A percentile compares a stretch with the other conserved stretches of the same genome.
These are phyloP conservation scores for Abrus pulchellus DNA, from an alignment of 306 rosid genomes.

Conservation along the genomic window DNA sequence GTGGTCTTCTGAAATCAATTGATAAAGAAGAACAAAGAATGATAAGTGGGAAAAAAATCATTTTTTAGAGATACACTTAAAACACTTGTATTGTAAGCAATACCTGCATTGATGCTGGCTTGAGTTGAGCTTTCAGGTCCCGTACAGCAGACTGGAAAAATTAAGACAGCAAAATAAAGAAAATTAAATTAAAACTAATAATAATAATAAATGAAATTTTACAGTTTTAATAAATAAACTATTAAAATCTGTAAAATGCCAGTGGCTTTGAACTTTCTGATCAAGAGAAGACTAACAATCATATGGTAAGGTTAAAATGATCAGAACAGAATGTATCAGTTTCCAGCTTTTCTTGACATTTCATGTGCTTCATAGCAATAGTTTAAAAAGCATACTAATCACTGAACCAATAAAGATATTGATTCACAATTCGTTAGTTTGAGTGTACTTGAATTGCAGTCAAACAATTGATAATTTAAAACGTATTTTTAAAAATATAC, in stretches of 20 bases:
- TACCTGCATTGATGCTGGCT: slow-evolving; percentile 98
- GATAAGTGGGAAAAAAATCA: background rate
- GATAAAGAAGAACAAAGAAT: slow-evolving; percentile 24
- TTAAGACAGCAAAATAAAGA: slow-evolving; percentile 36
- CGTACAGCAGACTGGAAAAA: slow-evolving; percentile 82
- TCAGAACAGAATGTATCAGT: slow-evolving; percentile 38
- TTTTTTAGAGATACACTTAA: slow-evolving; percentile 15
- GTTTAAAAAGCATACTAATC: background rate
- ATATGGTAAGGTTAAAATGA: slow-evolving; percentile 29
- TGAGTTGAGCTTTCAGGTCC: slow-evolving; percentile 86
- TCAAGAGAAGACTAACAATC: slow-evolving; percentile 12
- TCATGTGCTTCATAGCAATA: background rate
- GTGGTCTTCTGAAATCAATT: slow-evolving; percentile 15
- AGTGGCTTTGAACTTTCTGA: slow-evolving; percentile 10
- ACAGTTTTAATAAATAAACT: slow-evolving; percentile 4
- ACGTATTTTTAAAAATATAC: background rate
- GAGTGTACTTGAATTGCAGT: background rate
- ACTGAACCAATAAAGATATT: background rate
- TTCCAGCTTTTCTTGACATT: slow-evolving; percentile 7
- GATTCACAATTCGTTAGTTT: background rate
- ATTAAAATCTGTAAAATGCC: slow-evolving; percentile 23
- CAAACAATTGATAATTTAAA: background rate
- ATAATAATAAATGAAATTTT: background rate
- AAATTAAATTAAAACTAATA: background rate
- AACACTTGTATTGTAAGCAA: slow-evolving; percentile 16